Base-by-base conservation (phyloP, 2,329 filamentous ascomycete genomes). In the Xylaria hypoxylon region DNA sequence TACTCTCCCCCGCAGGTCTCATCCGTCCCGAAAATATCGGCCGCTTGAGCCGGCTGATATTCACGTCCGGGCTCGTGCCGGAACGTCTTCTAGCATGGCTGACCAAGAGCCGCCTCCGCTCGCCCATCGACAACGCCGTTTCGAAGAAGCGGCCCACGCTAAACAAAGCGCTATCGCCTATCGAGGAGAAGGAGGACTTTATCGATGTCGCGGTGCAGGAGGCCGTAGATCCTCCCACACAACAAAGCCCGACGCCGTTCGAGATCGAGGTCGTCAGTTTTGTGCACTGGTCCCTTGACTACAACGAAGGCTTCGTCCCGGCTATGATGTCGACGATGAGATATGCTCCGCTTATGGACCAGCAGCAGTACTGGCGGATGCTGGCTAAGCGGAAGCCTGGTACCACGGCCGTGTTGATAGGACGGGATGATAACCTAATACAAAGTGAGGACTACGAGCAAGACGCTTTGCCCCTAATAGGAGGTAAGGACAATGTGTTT, bases 1-100 rank as follows among this genome's bases (percentile, higher is more conserved):
- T 97, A 5, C 85, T 97, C 47, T 93, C 93, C 0, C 93, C 94
- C 0, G 85, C 90, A 0, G 94, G 94, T 0, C 83, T 97, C 50
- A 87, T 97, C 70, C 81, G 86, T 47, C 78, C 83, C 0, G 79
- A 83, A 64, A 84, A 83, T 71, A 86, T 89, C 67, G 85, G 85
- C 24, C 77, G 79, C 42, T 69, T 81, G 10, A 83, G 81, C 33
- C 81, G 83, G 45, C 75, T 87, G 60, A 73, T 89, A 58, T 89
- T 88, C 77, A 80, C 79, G n/a, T 83, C 83, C 6, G 85, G 85
- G 17, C 70, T 86, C 50, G 75, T 90, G 15, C 87, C 87, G 2
- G 84, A 85, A 68, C 77, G 81, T 3, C 71, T 89, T 13, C 78
- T 88, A 8, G 79, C 82, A 33, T 77, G 78, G 53, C 73, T 87